phyloP scores from a whole-genome alignment of 179 eudicot genomes.

The Camellia oleifera region DNA sequence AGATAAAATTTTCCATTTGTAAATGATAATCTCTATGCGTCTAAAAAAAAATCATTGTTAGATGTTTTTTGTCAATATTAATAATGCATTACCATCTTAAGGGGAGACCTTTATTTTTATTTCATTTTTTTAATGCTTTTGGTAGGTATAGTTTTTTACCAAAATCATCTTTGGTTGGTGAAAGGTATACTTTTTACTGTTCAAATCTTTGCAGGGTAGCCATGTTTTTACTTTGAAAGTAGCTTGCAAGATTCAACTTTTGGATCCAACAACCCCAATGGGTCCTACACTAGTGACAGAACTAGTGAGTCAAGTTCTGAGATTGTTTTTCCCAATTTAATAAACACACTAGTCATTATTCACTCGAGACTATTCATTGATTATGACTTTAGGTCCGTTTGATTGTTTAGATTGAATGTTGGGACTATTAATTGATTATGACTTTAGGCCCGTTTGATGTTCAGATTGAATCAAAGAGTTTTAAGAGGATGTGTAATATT shows the following conservation, averaged over 20 bases:
- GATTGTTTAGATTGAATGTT: too few relatives aligned
- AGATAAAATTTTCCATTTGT: too few relatives aligned
- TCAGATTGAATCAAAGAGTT: too few relatives aligned
- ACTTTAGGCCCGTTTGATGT: too few relatives aligned
- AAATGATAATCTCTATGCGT: too few relatives aligned
- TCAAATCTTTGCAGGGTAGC: background rate
- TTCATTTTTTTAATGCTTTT: background rate
- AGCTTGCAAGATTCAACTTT: background rate
- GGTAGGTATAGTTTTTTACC: background rate
- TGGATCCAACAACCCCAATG: constrained; percentile 2
- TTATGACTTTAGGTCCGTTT: too few relatives aligned
- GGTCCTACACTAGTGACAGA: background rate
- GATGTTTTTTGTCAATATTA: background rate
- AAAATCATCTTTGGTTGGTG: background rate
- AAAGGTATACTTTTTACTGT: background rate
- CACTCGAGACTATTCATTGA: too few relatives aligned
- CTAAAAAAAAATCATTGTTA: too few relatives aligned
- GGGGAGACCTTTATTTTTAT: background rate
- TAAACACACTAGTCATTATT: background rate
- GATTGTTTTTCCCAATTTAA: background rate
- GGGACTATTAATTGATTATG: too few relatives aligned
- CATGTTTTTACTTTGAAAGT: background rate
- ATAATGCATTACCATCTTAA: background rate
- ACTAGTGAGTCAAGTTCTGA: background rate
- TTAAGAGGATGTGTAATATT: too few relatives aligned